Conservation (phyloP, 306 rosid genomes). For the Medicago lupulina region DNA sequence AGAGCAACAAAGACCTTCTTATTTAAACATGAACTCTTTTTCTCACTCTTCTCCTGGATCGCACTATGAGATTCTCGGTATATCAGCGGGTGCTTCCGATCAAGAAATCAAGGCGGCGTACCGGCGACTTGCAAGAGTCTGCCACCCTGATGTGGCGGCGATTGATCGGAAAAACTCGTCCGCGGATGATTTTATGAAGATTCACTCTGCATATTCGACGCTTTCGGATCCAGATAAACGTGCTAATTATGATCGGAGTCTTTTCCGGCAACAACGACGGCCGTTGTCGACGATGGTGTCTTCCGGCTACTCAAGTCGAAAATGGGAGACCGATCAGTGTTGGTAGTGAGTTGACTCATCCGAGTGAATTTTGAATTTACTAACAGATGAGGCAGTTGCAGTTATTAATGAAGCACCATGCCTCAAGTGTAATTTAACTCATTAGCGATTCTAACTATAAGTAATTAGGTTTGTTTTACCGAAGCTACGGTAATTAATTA, state of each 20-base stretch:
- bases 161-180: constrained; percentile 63
- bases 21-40: constrained; percentile 18
- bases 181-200: constrained; percentile 73
- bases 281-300: constrained; percentile 55
- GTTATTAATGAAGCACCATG: not conserved
- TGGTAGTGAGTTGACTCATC: not conserved
- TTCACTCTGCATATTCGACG: constrained; percentile 86
- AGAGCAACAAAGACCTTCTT: constrained; percentile 49
- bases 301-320: constrained; percentile 49
- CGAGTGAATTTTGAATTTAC: not conserved
- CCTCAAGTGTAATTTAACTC: not conserved
- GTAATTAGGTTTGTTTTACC: not conserved
- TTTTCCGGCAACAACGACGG: constrained; percentile 54
- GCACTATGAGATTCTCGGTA: constrained; percentile 76
- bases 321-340: not conserved
- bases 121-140: constrained; percentile 73
- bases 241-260: constrained; percentile 73
- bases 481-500: too few relatives aligned
- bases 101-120: constrained; percentile 89
- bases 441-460: too few relatives aligned
- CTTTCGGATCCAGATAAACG: constrained; percentile 87
- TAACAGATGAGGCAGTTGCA: not conserved
- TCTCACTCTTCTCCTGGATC: constrained; percentile 45
- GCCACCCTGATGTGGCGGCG: constrained; percentile 90
- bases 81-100: constrained; percentile 66